Conservation (phyloP, 106 monocot species). For the Platanthera guangdongensis region DNA sequence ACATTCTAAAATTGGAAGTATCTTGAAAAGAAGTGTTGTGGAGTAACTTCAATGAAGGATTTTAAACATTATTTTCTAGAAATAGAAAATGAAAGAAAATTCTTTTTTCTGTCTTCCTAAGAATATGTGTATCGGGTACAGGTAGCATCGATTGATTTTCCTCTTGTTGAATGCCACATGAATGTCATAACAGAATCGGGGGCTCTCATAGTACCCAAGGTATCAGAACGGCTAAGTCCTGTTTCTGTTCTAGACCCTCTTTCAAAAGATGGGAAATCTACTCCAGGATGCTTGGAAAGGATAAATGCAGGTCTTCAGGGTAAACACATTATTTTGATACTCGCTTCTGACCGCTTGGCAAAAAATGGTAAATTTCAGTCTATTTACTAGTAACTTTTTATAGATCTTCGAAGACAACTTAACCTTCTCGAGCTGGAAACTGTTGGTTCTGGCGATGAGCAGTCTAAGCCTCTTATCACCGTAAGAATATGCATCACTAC, state of each 20-base stretch:
- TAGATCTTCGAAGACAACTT: slow-evolving; percentile 43
- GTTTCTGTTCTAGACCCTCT: slow-evolving; percentile 47
- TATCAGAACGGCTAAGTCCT: slow-evolving; percentile 45
- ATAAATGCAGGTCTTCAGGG: slow-evolving; percentile 45
- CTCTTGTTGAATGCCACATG: slow-evolving; percentile 9
- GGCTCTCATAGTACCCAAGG: slow-evolving; percentile 12
- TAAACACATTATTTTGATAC: slow-evolving; percentile 6
- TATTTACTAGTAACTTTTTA: background rate
- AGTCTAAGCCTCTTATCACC: slow-evolving; percentile 5
- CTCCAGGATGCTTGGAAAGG: slow-evolving; percentile 33
- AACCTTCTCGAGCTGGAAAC: slow-evolving; percentile 38
- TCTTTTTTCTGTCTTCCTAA: background rate
- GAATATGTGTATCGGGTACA: slow-evolving; percentile 6
- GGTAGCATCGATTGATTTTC: slow-evolving; percentile 12
- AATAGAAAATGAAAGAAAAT: too few species aligned
- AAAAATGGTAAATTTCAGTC: background rate
- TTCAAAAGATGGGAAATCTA: slow-evolving; percentile 26
- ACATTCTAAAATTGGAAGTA: background rate
- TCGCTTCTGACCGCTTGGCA: background rate
- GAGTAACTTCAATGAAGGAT: background rate
- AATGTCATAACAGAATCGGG: slow-evolving; percentile 7
- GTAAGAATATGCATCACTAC: too few species aligned
- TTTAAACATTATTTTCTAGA: background rate
- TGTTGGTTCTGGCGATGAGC: slow-evolving; percentile 5
- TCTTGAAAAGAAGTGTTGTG: background rate